Evolutionary conservation across 139 green algal genomes (phyloP), one percentile per base, ranked within the genome.

Genomic region (Chlorella sp.): DNA sequence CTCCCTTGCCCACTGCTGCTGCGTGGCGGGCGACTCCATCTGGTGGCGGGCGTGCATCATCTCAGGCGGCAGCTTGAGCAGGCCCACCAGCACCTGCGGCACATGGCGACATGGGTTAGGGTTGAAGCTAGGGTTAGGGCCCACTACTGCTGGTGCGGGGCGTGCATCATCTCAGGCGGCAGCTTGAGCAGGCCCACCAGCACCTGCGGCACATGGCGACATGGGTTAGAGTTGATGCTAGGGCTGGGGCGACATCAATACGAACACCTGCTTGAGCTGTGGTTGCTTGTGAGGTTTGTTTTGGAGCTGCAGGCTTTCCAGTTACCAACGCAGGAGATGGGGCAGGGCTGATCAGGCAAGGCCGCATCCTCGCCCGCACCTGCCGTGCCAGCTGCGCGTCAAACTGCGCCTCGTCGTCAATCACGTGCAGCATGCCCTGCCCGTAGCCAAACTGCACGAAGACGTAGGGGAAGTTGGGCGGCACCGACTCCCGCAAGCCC

Each of bases 381-480:
- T 88, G 83, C 5, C 91, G 82, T 0, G 88, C 92, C 60, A 98
- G 86, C 2, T 84, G 31, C 20, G 24, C 23, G 72, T 95, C 89
- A 72, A 95, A 99, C 27, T 85, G 84, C 5, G 65, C 35, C 72
- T 97, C 93, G 70, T 99, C 87, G 70, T 99, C 95, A 33, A 99
- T 95, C 5, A 97, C 89, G 74, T 99, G 95, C 60, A 95, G 85
- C 75, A 92, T 96, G 50, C 95, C 91, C 3, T 51, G 36, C 2
- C 75, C 68, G 66, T 86, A 87, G 23, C 88, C 89, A 70, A 94
- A 95, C 79, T 97, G 87, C 1, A 97, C 90, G 50, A 95, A 88
- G 27, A 98, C 87, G 84, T 99, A 99, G 5, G 95, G 88, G 78
- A 99, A 99, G 74, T 93, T 93, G 36, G 85, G 79, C n/a, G 95